Base-by-base conservation (phyloP, 1,284 basidiomycete genomes). In the Veloboletus limbatus region DNA sequence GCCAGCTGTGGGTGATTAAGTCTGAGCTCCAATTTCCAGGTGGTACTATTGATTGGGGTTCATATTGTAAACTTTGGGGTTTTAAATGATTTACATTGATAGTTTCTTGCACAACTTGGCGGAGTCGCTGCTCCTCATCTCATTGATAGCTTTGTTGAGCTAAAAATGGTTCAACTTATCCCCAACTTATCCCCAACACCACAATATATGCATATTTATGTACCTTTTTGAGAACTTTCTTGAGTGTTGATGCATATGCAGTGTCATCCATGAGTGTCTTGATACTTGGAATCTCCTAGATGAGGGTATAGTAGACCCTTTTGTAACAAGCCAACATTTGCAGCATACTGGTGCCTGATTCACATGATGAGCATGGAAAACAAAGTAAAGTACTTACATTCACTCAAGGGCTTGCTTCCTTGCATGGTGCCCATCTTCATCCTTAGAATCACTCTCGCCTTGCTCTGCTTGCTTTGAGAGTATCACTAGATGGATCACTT, bases 181-280 rank as follows among this genome's bases (percentile, higher is more conserved):
- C 20, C 18, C 18, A 21, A 8, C 5, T 2, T 1, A 6, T 20
- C 18, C 20, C 18, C 2, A 1, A n/a, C 3, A n/a, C 6, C 21
- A 8, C 11, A 17, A 17, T 47, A 37, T 38, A 47, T 49, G 45
- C 10, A 7, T 28, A 49, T 49, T 40, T 37, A 49, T 5, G 0
- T 17, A 40, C 38, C 38, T 35, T 34, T 28, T 25, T 45, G 1
- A 28, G n/a, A 2, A 31, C 14, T 16, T 4, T 31, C 27, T 39
- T 36, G 17, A 40, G 28, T 0, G 2, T 20, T 3, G 7, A 35
- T 16, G 26, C 5, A 0, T 1, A 1, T 7, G 28, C 11, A 2
- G 31, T 10, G 16, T 49, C 11, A 2, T 31, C n/a, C 2, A 49
- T 28, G 6, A 49, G 13, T 0, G 1, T 10, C n/a, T 50, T 43